Evolutionary conservation across 495 filamentous ascomycete genomes (phyloP).

Genomic region (Gamarada debralockiae): DNA sequence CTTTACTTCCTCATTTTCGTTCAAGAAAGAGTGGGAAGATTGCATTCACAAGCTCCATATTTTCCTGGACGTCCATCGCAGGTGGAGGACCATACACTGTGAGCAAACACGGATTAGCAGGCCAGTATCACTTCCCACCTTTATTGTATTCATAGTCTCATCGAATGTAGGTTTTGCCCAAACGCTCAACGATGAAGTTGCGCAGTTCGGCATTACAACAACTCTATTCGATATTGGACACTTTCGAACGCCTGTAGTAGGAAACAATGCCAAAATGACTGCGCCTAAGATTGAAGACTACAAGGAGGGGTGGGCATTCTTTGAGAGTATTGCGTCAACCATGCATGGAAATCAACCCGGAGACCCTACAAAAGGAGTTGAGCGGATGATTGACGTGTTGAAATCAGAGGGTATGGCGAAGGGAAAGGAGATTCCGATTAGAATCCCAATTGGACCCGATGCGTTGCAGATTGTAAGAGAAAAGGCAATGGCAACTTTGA

Average conservation of each 20-base stretch:
- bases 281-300: neutral
- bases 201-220: slow-evolving; percentile 39
- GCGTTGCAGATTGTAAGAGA: slow-evolving; percentile 28
- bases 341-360: slow-evolving; percentile 35
- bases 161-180: slow-evolving; percentile 40
- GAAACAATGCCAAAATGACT: slow-evolving; percentile 16
- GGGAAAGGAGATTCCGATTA: slow-evolving; percentile 34
- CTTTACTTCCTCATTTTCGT: slow-evolving; percentile 1
- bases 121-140: slow-evolving; percentile 9
- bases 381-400: slow-evolving; percentile 42
- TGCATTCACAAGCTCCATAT: slow-evolving; percentile 32
- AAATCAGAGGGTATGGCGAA: slow-evolving; percentile 17
- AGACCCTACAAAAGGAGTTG: slow-evolving; percentile 41
- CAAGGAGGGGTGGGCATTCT: neutral
- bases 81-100: slow-evolving; percentile 41
- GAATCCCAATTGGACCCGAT: slow-evolving; percentile 42
- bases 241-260: slow-evolving; percentile 44
- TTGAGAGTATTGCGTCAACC: neutral
- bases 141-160: neutral
- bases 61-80: slow-evolving; percentile 29
- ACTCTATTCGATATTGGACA: slow-evolving; percentile 42
- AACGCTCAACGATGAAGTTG: slow-evolving; percentile 40
- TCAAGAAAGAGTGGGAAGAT: neutral
- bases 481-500: slow-evolving; percentile 29
- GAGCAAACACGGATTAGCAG: slow-evolving; percentile 47